Evolutionary conservation across 225 moss, liverwort and hornwort species (phyloP), one percentile per base, ranked within the genome.

Genomic region (Neckera pumila): DNA sequence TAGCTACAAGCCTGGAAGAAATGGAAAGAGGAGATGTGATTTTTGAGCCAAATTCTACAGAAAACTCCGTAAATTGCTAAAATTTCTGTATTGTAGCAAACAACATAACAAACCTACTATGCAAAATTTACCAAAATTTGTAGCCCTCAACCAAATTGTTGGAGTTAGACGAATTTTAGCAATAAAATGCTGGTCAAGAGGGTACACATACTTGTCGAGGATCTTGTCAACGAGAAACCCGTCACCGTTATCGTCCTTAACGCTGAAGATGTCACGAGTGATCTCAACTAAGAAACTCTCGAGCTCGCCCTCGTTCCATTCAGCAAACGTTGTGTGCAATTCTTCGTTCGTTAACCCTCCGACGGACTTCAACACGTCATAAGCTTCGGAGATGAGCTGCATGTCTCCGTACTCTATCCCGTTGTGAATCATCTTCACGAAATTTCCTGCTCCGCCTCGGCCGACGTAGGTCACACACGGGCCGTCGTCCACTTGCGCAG

Each of bases 351-450:
- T 90, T 74, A 97, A 86, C 40, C 95, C 95, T 45, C 97, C 97
- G 2, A 94, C 97, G 5, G 95, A 95, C 82, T 90, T 96, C 65
- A 97, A 91, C n/a, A 97, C 97, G 86, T 97, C 97, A 76, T 97
- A 97, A 1, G 97, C 97, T 88, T 97, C 97, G 42, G 96, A 95
- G 72, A 97, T 97, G 81, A 97, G 92, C 90, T 97, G 96, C 97
- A 97, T 97, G 87, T 97, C 97, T 65, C 97, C 97, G 54, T 97
- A 96, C 79, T 97, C 97, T 63, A 97, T 97, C 17, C 97, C 97
- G 79, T 97, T 97, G 92, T 97, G 97, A 62, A 97, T 92, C 97
- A 97, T 97, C 91, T 97, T 97, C 81, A 96, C 97, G 28, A 93
- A 97, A 80, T 97, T 97, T 10, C 97, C 97, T 3, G 96, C 82